Base-by-base conservation (phyloP, 2,329 filamentous ascomycete genomes). In the Elsinoe perseae region DNA sequence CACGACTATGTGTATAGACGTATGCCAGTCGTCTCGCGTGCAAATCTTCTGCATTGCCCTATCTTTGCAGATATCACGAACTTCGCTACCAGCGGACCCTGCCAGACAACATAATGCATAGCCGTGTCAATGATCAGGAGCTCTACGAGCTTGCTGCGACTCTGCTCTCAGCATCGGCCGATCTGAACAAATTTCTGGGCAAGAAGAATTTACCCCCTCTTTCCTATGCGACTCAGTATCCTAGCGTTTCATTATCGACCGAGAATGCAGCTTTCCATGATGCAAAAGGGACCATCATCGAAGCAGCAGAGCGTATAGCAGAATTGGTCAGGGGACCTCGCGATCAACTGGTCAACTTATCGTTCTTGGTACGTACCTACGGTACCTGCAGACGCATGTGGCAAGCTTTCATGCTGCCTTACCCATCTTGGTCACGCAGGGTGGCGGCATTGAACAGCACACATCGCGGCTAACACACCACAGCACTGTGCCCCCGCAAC, bases 401-500 rank as follows among this genome's bases (percentile, higher is more conserved):
- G 48, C 46, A 50, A 32, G 30, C 43, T 44, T 56, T 1, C 21
- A 56, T 40, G 16, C 30, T 52, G 28, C 48, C 48, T 36, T 36
- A 38, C 12, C 48, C 16, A n/a, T 36, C 48, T 52, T 52, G 48
- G 48, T 30, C 48, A 38, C 48, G 48, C 48, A 36, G 48, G 48
- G 48, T 25, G 30, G 48, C 48, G 48, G 30, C 48, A 10, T 52
- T 8, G 46, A 28, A 38, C 20, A 21, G 16, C 20, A 38, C 3
- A 14, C 25, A 50, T 21, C 43, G 43, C 28, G 48, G 48, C 48
- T 52, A 52, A 52, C 48, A 18, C 18, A 38, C 16, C 6, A 23
- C 23, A 57, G 55, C 55, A 57, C 40, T 57, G 55, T 43, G 55
- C 55, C n/a, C 50, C 55, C 12, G 55, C 55, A n/a, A 52, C 55